Conservation (phyloP, 2,329 filamentous ascomycete species). For the Epichloe bromicola region DNA sequence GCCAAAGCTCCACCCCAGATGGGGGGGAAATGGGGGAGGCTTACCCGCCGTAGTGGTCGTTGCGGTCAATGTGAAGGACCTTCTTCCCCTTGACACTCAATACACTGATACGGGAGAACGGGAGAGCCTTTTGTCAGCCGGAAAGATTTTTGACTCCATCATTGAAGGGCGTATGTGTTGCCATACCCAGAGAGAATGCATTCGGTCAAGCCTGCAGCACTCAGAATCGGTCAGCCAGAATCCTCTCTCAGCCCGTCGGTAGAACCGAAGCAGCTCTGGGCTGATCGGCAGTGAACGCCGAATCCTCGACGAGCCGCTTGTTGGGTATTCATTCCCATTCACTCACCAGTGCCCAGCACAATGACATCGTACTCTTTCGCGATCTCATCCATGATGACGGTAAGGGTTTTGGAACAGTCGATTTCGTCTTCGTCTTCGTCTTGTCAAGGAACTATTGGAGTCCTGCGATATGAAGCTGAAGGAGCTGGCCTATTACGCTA, state of each 20-base stretch:
- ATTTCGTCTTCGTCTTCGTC: not conserved
- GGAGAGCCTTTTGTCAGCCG: conserved; percentile 20
- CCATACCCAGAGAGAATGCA: conserved; percentile 93
- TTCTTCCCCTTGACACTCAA: conserved; percentile 98
- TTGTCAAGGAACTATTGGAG: not conserved
- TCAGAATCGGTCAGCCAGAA: conserved; percentile 11
- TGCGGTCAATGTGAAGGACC: conserved; percentile 96
- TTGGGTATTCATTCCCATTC: conserved; percentile 18
- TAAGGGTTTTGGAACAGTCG: not conserved
- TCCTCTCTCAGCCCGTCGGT: not conserved
- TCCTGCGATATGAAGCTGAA: conserved; percentile 2
- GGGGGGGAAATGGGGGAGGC: conserved; percentile 17
- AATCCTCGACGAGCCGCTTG: not conserved
- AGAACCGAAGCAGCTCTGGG: not conserved
- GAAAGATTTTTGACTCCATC: not conserved
- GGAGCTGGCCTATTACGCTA: not conserved
- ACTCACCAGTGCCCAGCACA: conserved; percentile 89
- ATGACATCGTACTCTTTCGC: conserved; percentile 97
- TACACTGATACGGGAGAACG: conserved; percentile 38
- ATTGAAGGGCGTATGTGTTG: not conserved
- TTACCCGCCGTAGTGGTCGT: conserved; percentile 96
- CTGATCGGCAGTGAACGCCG: not conserved
- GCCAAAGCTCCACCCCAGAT: not conserved
- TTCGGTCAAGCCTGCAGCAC: conserved; percentile 71
- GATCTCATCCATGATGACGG: conserved; percentile 79